Conservation (phyloP, 331 rosid genomes). For the Spiraea crenata region DNA sequence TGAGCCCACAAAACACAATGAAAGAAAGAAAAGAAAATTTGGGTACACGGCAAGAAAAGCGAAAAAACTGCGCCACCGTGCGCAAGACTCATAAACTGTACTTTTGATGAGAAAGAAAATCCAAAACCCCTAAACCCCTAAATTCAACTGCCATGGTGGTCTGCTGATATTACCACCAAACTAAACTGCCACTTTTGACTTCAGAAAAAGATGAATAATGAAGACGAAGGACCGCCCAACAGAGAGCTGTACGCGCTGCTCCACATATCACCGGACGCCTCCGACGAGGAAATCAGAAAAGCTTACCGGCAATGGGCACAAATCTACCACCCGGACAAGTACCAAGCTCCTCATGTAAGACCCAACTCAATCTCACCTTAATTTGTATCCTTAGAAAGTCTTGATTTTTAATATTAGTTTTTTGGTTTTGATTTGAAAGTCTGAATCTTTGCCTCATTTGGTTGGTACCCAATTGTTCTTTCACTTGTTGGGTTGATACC, state of each 20-base stretch:
- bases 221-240: conserved; percentile 44
- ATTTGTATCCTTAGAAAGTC: no score
- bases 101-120: no score
- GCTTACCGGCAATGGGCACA: conserved; percentile 99
- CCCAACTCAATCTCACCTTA: neutral
- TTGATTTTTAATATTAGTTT: neutral
- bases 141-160: conserved; percentile 2
- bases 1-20: neutral
- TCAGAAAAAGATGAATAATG: conserved; percentile 47
- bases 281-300: conserved; percentile 94
- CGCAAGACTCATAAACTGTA: no score
- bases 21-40: neutral
- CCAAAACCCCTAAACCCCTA: conserved; percentile 22
- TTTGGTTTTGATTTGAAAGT: neutral
- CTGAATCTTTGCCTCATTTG: neutral
- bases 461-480: neutral
- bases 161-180: conserved; percentile 28
- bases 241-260: conserved; percentile 82
- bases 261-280: conserved; percentile 82
- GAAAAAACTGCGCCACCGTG: neutral
- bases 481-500: neutral
- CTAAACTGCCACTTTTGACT: conserved; percentile 17
- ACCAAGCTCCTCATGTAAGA: conserved; percentile 69
- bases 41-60: neutral
- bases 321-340: conserved; percentile 88